Evolutionary conservation across 768 basidiomycete genomes (phyloP).

Genomic region (Mrakia gelida): DNA sequence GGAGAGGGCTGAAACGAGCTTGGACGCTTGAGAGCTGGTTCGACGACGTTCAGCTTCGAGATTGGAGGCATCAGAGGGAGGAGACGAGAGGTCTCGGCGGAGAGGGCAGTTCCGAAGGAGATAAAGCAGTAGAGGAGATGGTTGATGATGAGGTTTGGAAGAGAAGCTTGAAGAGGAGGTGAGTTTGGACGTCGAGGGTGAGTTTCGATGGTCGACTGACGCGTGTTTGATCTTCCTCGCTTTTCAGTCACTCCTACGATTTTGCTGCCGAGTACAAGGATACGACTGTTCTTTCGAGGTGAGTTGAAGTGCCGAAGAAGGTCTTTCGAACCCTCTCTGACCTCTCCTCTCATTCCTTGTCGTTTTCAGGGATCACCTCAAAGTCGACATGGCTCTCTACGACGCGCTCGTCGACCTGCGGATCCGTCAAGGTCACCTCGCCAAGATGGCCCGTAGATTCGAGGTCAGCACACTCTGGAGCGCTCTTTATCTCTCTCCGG

Average conservation of each 20-base stretch:
- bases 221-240: not conserved
- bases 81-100: not conserved
- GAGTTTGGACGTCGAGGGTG: not conserved
- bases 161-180: slow-evolving; percentile 6
- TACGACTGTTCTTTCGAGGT: not conserved
- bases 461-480: no score
- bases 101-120: no score
- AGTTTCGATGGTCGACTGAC: not conserved
- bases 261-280: slow-evolving; percentile 17
- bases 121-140: not conserved
- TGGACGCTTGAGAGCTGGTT: slow-evolving; percentile 1
- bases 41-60: not conserved
- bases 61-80: not conserved
- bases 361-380: not conserved
- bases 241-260: not conserved
- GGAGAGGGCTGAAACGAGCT: not conserved
- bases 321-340: not conserved
- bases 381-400: slow-evolving; percentile 8
- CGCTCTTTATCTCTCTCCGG: no score
- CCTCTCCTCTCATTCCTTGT: not conserved
- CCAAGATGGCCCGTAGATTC: not conserved
- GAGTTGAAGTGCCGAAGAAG: not conserved
- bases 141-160: not conserved
- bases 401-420: slow-evolving; percentile 6
- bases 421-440: not conserved